Evolutionary conservation across 2,329 filamentous ascomycete genomes (phyloP).

Genomic region (Microdochium trichocladiopsis): DNA sequence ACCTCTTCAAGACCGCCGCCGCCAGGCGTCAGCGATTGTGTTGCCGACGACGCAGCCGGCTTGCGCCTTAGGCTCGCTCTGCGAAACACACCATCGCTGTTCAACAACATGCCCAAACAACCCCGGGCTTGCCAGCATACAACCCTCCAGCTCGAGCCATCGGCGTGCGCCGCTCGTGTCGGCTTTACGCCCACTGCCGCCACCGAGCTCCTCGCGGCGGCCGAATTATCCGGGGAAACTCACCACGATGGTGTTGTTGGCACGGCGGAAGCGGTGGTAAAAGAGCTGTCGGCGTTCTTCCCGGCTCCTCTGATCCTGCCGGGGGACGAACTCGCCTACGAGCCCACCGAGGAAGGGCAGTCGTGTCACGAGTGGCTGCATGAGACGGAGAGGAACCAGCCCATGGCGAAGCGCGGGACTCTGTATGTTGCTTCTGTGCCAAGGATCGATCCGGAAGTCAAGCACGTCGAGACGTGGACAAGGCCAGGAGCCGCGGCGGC

Average conservation of each 20-base stretch:
- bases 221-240: slow-evolving; percentile 17
- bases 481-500: not conserved
- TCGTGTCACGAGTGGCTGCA: slow-evolving; percentile 42
- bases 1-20: no score
- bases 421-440: slow-evolving; percentile 49
- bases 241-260: slow-evolving; percentile 5
- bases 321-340: slow-evolving; percentile 47
- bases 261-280: slow-evolving; percentile 7
- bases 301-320: slow-evolving; percentile 54
- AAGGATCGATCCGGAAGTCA: slow-evolving; percentile 23
- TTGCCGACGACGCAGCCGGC: no score
- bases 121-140: slow-evolving; percentile 7
- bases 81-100: no score
- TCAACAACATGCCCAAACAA: not conserved
- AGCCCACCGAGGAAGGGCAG: slow-evolving; percentile 44
- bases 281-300: slow-evolving; percentile 29
- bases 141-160: slow-evolving; percentile 18
- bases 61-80: no score
- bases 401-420: slow-evolving; percentile 34
- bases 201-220: slow-evolving; percentile 20
- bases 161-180: slow-evolving; percentile 16
- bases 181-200: slow-evolving; percentile 19
- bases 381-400: slow-evolving; percentile 36
- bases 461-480: slow-evolving; percentile 35
- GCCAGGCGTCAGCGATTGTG: no score